Evolutionary conservation across 2,329 filamentous ascomycete genomes (phyloP), one percentile per base, ranked within the genome.

Genomic region (Colletotrichum graminicola): DNA sequence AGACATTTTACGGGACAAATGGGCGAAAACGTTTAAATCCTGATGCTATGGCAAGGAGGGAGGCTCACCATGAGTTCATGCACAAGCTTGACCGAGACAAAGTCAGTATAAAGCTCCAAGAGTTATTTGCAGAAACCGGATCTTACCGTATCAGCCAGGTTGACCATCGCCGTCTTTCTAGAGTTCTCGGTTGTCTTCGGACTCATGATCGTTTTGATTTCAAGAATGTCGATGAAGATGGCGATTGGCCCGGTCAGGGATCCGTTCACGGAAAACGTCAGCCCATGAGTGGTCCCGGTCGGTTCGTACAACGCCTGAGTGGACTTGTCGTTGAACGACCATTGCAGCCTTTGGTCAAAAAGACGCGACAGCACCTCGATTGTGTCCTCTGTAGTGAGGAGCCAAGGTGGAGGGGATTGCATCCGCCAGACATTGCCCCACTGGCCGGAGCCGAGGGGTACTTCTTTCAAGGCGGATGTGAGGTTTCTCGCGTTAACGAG

Each of bases 311-410:
- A 26, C 3, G 11, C 23, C 7, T 39, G 34, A 2, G n/a, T 62
- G 11, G 60, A 36, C 43, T 62, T 62, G 45, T 62, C 60, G n/a
- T 51, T 62, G 60, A 62, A 62, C 16, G 60, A 7, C 60, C 60
- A 62, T 7, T 26, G 39, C n/a, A 62, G 5, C 32, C 29, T 36
- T 7, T 29, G 1, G 45, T 29, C n/a, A 10, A 51, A 29, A 26
- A 47, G 45, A 32, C 18, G 23, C 32, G 10, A 26, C 32, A 62
- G 7, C 0, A 18, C 7, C 12, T n/a, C 1, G 7, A 62, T 29
- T 4, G 47, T 21, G 21, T 62, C 45, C 23, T 51, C 23, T 5
- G 45, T n/a, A 18, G 60, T 26, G 5, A 39, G 34, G 5, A 43
- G 8, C 23, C 16, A 10, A 1, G n/a, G 12, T 16, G 60, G 60